Conservation (phyloP, 2,329 filamentous ascomycete genomes). For the Xylaria multiplex region DNA sequence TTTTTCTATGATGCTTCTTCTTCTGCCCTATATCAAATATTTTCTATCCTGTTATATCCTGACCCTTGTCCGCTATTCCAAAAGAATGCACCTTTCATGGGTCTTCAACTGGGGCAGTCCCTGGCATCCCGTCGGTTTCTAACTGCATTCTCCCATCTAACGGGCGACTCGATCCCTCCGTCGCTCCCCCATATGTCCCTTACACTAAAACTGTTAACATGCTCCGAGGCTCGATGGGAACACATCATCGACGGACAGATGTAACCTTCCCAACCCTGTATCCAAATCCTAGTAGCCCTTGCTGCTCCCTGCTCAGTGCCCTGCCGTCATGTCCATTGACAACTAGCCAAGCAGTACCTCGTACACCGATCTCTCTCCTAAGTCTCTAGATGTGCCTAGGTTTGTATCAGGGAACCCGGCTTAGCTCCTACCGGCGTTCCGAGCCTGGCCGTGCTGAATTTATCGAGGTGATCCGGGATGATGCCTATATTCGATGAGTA, state of each 20-base stretch:
- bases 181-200: slow-evolving; percentile 47
- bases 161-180: slow-evolving; percentile 39
- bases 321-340: slow-evolving; percentile 49
- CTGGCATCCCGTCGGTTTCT: slow-evolving; percentile 48
- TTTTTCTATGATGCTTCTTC: slow-evolving; percentile 40
- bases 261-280: slow-evolving; percentile 53
- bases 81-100: slow-evolving; percentile 47
- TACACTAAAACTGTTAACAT: slow-evolving; percentile 45
- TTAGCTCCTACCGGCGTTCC: slow-evolving; percentile 63
- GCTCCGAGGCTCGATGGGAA: slow-evolving; percentile 49
- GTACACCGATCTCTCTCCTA: slow-evolving; percentile 49
- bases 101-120: slow-evolving; percentile 47
- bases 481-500: slow-evolving; percentile 55
- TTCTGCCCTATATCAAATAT: slow-evolving; percentile 48
- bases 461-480: slow-evolving; percentile 52
- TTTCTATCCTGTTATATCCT: slow-evolving; percentile 47
- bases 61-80: slow-evolving; percentile 46
- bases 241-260: slow-evolving; percentile 57
- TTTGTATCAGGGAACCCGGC: slow-evolving; percentile 62
- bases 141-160: slow-evolving; percentile 46
- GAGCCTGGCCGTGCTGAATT: slow-evolving; percentile 57
- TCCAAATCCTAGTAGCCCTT: slow-evolving; percentile 51
- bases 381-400: slow-evolving; percentile 49
- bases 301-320: slow-evolving; percentile 45
- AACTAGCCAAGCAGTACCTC: slow-evolving; percentile 54